These are phyloP conservation scores for Taphrina flavorubra DNA, from an alignment of 1,139 yeast genomes.

Conservation along the genomic window DNA sequence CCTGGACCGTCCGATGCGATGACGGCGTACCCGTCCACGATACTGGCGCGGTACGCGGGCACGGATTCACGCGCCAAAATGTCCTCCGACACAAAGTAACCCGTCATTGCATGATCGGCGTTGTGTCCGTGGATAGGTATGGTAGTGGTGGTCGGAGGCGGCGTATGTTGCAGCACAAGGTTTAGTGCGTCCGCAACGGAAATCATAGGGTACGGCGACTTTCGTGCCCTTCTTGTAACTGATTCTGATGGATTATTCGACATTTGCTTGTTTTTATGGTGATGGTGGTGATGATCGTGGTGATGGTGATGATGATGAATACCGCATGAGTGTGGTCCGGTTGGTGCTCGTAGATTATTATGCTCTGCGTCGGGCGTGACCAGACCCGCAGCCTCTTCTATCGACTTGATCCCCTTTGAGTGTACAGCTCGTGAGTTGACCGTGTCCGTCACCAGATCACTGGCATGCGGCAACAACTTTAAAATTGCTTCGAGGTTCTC, in stretches of 20 bases:
- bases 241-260: slow-evolving; percentile 53
- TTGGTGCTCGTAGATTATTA: background rate
- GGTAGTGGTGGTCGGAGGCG: slow-evolving; percentile 48
- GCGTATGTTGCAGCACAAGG: slow-evolving; percentile 46
- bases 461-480: slow-evolving; percentile 55
- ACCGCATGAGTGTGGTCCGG: slow-evolving; percentile 38
- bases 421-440: slow-evolving; percentile 55
- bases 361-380: background rate
- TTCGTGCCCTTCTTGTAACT: slow-evolving; percentile 55
- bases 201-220: slow-evolving; percentile 58
- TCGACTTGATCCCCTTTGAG: slow-evolving; percentile 47
- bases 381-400: slow-evolving; percentile 45
- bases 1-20: slow-evolving; percentile 57
- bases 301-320: slow-evolving; percentile 43
- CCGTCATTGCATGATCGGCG: background rate
- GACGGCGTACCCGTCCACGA: slow-evolving; percentile 63
- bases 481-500: slow-evolving; percentile 56
- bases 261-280: slow-evolving; percentile 45
- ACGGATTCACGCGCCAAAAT: slow-evolving; percentile 53
- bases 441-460: slow-evolving; percentile 51
- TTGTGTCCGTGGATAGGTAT: slow-evolving; percentile 14
- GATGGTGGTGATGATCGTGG: slow-evolving; percentile 44
- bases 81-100: slow-evolving; percentile 55
- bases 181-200: slow-evolving; percentile 55
- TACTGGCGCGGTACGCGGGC: slow-evolving; percentile 59